Base-by-base conservation (phyloP, 306 rosid species). In the Quercus parvula region DNA sequence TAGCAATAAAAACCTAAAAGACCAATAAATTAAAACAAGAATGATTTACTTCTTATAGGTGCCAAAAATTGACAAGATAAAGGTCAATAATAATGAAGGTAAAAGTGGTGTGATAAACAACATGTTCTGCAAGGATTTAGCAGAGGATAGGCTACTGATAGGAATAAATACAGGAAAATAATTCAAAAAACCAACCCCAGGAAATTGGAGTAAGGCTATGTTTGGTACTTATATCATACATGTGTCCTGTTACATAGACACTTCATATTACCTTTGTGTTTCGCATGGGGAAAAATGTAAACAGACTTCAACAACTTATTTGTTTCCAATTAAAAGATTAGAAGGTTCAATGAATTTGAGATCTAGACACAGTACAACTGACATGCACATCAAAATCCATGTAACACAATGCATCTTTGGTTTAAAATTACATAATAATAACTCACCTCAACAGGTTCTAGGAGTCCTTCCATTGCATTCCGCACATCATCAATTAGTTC, bases 381-480 rank as follows among this genome's bases (percentile, higher is more conserved):
- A 66, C 4, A 20, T 63, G 38, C 20, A 63, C 70, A 66, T 31
- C 46, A 66, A 33, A 66, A 66, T 66, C 49, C 24, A 19, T 66
- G 12, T 7, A 33, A 31, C 71, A 66, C 25, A 33, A 19, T 18
- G 5, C 1, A 10, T 67, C 27, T 67, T 67, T 12, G 35, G 46
- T 67, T 18, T 22, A 22, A 31, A 31, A 67, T 31, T 18, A 19
- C 20, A 64, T 18, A 33, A 4, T 17, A 6, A 33, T 18, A 17
- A 84, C 81, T 84, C 75, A 95, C 99, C 97, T 91, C 96, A 74
- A 93, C 93, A 64, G 88, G 74, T 8, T 95, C 98, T 33, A 95
- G 80, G 59, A 95, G 98, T 57, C 98, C 99, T 86, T 95, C 99
- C 99, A 95, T 95, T 82, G 99, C 99, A 8, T 90, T 90, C 78